Conservation (phyloP, 441 rosid species). For the Manihot esculenta region DNA sequence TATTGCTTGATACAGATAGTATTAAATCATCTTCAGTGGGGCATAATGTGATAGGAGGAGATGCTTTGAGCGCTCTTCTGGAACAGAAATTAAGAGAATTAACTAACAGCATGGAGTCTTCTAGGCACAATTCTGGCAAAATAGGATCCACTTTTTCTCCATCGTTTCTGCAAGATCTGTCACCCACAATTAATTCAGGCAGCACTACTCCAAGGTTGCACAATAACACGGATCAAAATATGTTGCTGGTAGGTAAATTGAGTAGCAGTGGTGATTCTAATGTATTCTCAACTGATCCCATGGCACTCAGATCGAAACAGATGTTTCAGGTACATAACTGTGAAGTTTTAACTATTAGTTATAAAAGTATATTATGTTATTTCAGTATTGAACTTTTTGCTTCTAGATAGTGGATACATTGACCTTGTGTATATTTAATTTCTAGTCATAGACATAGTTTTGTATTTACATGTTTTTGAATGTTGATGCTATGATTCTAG, state of each 20-base stretch:
- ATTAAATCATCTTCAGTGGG: constrained; percentile 57
- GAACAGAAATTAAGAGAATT: constrained; percentile 85
- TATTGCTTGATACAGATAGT: constrained; percentile 45
- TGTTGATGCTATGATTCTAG: neutral
- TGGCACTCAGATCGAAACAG: constrained; percentile 30
- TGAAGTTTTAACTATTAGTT: neutral
- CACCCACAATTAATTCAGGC: constrained; percentile 21
- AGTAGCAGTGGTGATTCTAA: constrained; percentile 27
- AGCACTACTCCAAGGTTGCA: constrained; percentile 23
- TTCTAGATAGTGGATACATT: neutral
- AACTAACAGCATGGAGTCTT: constrained; percentile 58
- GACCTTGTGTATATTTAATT: neutral
- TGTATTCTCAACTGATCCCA: constrained; percentile 31
- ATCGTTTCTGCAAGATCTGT: constrained; percentile 29
- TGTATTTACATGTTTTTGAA: neutral
- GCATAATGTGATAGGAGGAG: constrained; percentile 67
- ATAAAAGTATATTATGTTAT: neutral
- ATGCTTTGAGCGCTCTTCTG: constrained; percentile 78
- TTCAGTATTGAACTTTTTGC: neutral
- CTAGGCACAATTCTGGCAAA: constrained; percentile 42
- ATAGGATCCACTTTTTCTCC: constrained; percentile 41
- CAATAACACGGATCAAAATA: constrained; percentile 22
- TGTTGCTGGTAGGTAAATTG: constrained; percentile 19
- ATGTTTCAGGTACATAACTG: constrained; percentile 49
- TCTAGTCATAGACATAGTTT: neutral